Base-by-base conservation (phyloP, 164 flowering plant species). In the Annona squamosa region DNA sequence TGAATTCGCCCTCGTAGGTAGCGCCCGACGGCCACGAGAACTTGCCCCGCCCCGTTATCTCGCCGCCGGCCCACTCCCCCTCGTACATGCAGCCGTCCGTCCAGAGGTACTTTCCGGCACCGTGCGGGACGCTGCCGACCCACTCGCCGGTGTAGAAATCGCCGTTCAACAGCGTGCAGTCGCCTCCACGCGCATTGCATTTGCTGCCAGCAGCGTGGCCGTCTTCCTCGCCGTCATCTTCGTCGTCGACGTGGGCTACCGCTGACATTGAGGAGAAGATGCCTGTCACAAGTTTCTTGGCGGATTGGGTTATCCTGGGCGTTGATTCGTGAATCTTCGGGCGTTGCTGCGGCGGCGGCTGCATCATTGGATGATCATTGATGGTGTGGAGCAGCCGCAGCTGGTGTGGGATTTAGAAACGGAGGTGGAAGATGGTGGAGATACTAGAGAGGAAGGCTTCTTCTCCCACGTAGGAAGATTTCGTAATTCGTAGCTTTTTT, bases 11-110 rank as follows among this genome's bases (percentile, higher is more conserved):
- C 62, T 90, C 97, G 69, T 89, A 92, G 42, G 90, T 91, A 17
- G 97, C 97, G n/a, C 98, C 97, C 2, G 89, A 86, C 18, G 97
- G 97, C 98, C 98, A 94, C 70, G 86, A 85, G 69, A 94, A 94
- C 72, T 73, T 82, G 0, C 98, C 98, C 59, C 82, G 87, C 4
- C 98, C 98, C 75, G 62, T 84, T 0, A 86, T 84, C 75, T 82
- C 85, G 1, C 98, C 98, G 59, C 67, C 79, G 43, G 42, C 63
- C 97, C 97, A 94, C 63, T 92, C 94, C 9, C 98, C 98, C 0
- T 86, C 88, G 69, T 92, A 92, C 92, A 92, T 88, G 70, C 98
- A 92, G 5, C 98, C 98, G 76, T 92, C 98, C 0, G 84, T 81
- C 98, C 98, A 94, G 1, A 92, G 71, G 64, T 86, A 92, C 83